phyloP scores from a whole-genome alignment of 1,284 basidiomycete genomes.

The Chalciporus piperatoides region DNA sequence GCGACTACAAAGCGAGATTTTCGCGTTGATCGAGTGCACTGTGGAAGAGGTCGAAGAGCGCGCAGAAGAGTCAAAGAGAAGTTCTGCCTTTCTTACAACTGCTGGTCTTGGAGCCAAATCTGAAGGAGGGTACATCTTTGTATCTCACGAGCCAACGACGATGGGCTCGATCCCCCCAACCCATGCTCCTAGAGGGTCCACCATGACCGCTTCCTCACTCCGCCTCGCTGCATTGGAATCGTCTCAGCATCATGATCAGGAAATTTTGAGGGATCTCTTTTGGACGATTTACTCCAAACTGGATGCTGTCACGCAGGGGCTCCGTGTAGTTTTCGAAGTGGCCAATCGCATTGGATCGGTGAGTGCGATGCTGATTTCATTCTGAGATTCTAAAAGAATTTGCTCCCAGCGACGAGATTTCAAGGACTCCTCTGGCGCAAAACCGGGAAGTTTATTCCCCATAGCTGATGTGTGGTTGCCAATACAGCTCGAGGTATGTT shows the following conservation, averaged over 20 bases:
- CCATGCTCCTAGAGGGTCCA: slow-evolving; percentile 13
- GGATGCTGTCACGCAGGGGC: slow-evolving; percentile 91
- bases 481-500: slow-evolving; percentile 80
- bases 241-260: slow-evolving; percentile 73
- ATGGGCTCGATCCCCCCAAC: slow-evolving; percentile 11
- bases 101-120: slow-evolving; percentile 28
- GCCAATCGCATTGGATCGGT: slow-evolving; percentile 85
- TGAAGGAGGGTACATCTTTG: slow-evolving; percentile 54
- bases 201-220: slow-evolving; percentile 47
- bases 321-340: slow-evolving; percentile 91
- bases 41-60: slow-evolving; percentile 90
- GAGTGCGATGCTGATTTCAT: slow-evolving; percentile 31
- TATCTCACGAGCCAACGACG: slow-evolving; percentile 31
- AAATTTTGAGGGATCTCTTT: slow-evolving; percentile 89
- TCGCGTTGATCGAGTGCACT: slow-evolving; percentile 81
- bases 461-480: slow-evolving; percentile 90
- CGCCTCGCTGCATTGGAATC: slow-evolving; percentile 78
- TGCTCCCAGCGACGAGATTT: slow-evolving; percentile 73
- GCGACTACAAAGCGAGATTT: slow-evolving; percentile 83
- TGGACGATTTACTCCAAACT: slow-evolving; percentile 98
- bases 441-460: slow-evolving; percentile 71
- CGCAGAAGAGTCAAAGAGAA: slow-evolving; percentile 65
- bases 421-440: slow-evolving; percentile 76
- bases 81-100: slow-evolving; percentile 41
- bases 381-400: background rate